Base-by-base conservation (phyloP, 306 rosid genomes). In the Quercus cerris region DNA sequence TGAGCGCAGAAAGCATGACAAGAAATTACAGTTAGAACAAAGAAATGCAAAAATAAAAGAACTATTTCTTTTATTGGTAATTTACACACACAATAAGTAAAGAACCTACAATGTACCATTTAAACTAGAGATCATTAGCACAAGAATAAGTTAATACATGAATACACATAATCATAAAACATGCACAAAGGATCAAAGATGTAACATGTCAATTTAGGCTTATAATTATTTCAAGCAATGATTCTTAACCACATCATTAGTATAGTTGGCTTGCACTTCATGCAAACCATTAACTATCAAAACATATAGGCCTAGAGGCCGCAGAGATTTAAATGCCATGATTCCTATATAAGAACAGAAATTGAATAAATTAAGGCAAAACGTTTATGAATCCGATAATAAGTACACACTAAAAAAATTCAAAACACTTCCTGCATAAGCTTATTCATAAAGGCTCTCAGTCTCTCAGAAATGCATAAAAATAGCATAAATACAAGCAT, bases 1-100 rank as follows among this genome's bases (percentile, higher is more conserved):
- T 94, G 94, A 33, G 4, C 64, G 59, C 38, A 73, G n/a, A 87
- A 78, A 82, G 61, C 75, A 41, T 23, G 30, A 62, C 8, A 58
- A 66, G 38, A 30, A 30, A 62, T 55, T 73, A 55, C 28, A 71
- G 74, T 78, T 71, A 63, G 54, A 63, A 18, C 14, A 30, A 31
- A 55, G 25, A 54, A 25, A 1, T 1, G 35, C 57, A 52, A 44
- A 64, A 41, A 52, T 33, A 31, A 49, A 49, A 18, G 49, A 10
- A 68, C 33, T 19, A 18, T 64, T 4, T 14, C 3, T 27, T 30
- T 64, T 18, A 17, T 11, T 15, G 10, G 20, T 15, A 64, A 64
- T 64, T 30, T 33, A 5, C 31, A 51, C 31, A 51, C 55, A 70
- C 14, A 58, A 38, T 38, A 38, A 38, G 46, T 38, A 7, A 38